Evolutionary conservation across 192 early-diverging fungal species (phyloP), one percentile per base, ranked within the genome.

Genomic region (Rhizophagus prolifer): DNA sequence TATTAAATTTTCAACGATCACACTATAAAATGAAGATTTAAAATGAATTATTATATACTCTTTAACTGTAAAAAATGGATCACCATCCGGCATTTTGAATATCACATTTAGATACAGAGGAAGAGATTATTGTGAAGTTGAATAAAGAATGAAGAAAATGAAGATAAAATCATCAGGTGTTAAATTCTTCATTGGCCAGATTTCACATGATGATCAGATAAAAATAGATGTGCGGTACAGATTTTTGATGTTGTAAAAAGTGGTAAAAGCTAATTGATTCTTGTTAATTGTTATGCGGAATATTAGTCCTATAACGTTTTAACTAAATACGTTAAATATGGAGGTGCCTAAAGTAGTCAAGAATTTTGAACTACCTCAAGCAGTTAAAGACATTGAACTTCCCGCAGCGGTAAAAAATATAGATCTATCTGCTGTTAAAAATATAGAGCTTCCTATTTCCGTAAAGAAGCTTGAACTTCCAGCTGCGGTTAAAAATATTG

Each of bases 341-440:
- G 74, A 75, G 44, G 7, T 75, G 8, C 62, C 74, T 47, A 65
- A 75, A 26, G 62, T 60, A n/a, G 59, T 74, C 8, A 74, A 74
- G 41, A 74, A 74, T 63, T 58, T 74, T 74, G 72, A 74, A 31
- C 21, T 72, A 12, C 70, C 50, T 28, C 47, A 50, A 72, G 72
- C 72, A 21, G 34, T 75, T 4, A 75, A 75, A 64, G 61, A 75
- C 31, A 46, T 75, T 1, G 74, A 75, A 14, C 44, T 75, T 28
- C 74, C 58, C 1, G 25, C 30, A 7, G 58, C 74, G 1, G 44
- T 75, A 4, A 75, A 75, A 66, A 76, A 76, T 38, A 23, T 76
- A 1, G 75, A 76, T 19, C 21, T 76, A 25, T 64, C 75, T 12
- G 30, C 58, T 14, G 7, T 76, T 19, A 76, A 67, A 31, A 76